These are phyloP conservation scores for Cryptococcus sp. DNA, from an alignment of 1,284 basidiomycete species.

Conservation along the genomic window DNA sequence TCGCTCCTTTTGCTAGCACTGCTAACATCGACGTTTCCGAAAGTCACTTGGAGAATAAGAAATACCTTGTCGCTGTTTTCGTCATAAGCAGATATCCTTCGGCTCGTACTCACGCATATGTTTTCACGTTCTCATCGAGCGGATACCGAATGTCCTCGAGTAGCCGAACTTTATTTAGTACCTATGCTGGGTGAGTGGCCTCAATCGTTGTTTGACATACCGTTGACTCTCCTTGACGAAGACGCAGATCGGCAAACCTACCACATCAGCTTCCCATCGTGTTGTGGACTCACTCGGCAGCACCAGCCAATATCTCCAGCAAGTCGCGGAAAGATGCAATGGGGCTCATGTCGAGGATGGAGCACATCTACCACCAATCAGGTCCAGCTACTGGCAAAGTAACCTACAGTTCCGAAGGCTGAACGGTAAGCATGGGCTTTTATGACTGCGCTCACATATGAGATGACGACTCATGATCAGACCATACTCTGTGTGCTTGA, in stretches of 20 bases:
- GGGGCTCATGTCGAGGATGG: conserved; percentile 22
- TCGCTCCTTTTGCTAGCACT: conserved; percentile 30
- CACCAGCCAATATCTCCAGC: conserved; percentile 24
- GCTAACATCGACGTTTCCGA: conserved; percentile 42
- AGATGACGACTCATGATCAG: conserved; percentile 44
- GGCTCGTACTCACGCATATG: conserved; percentile 27
- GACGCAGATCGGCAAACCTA: conserved; percentile 44
- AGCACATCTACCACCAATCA: conserved; percentile 23
- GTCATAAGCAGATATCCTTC: conserved; percentile 8
- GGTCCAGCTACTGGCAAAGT: not conserved
- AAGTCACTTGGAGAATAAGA: conserved; percentile 43
- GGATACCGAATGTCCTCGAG: conserved; percentile 36
- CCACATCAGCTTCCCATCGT: not conserved
- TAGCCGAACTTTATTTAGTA: conserved; percentile 38
- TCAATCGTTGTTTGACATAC: conserved; percentile 15
- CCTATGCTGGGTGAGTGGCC: conserved; percentile 16
- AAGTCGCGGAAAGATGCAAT: conserved; percentile 25
- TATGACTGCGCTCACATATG: conserved; percentile 24
- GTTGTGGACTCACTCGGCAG: conserved; percentile 22
- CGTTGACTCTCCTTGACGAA: conserved; percentile 44
- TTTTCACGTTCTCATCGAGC: conserved; percentile 29
- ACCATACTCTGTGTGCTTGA: conserved; percentile 22
- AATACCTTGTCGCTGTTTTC: conserved; percentile 49
- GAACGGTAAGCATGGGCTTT: conserved; percentile 1
- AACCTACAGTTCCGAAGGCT: conserved; percentile 19